phyloP scores from a whole-genome alignment of 306 rosid species.

The Albizia julibrissin region DNA sequence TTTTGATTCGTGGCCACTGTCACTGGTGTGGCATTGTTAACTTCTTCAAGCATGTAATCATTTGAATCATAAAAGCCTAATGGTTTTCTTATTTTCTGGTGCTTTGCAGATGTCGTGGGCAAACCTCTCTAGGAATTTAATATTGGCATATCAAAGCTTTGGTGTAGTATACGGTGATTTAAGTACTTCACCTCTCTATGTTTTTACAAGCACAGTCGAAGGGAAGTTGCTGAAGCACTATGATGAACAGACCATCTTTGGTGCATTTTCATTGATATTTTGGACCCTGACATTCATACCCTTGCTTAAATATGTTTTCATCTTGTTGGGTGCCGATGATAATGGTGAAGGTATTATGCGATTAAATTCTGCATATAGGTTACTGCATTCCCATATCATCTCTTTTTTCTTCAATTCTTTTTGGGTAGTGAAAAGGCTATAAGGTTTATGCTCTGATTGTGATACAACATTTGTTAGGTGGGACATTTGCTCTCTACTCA shows the following conservation, averaged over 20 bases:
- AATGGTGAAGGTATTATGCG: constrained; percentile 73
- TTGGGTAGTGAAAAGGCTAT: constrained; percentile 26
- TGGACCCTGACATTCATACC: constrained; percentile 83
- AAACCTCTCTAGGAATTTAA: constrained; percentile 54
- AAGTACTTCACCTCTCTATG: constrained; percentile 88
- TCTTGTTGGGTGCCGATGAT: constrained; percentile 75
- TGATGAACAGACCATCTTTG: constrained; percentile 72
- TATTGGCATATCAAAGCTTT: constrained; percentile 85
- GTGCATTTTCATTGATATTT: constrained; percentile 80
- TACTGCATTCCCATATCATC: neutral
- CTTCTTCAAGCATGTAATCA: neutral
- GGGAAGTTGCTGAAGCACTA: constrained; percentile 54
- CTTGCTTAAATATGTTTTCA: constrained; percentile 71
- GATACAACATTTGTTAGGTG: constrained; percentile 53
- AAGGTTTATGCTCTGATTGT: constrained; percentile 7
- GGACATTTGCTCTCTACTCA: constrained; percentile 82
- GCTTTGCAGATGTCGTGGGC: constrained; percentile 63
- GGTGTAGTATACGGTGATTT: constrained; percentile 88
- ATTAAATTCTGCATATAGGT: neutral
- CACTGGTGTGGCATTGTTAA: neutral
- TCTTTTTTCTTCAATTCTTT: constrained; percentile 21
- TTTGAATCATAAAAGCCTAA: neutral
- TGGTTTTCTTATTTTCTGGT: neutral
- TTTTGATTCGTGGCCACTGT: neutral
- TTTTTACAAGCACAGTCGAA: constrained; percentile 59